Evolutionary conservation across 164 flowering plant species (phyloP).

Genomic region (Sextonia rubra): DNA sequence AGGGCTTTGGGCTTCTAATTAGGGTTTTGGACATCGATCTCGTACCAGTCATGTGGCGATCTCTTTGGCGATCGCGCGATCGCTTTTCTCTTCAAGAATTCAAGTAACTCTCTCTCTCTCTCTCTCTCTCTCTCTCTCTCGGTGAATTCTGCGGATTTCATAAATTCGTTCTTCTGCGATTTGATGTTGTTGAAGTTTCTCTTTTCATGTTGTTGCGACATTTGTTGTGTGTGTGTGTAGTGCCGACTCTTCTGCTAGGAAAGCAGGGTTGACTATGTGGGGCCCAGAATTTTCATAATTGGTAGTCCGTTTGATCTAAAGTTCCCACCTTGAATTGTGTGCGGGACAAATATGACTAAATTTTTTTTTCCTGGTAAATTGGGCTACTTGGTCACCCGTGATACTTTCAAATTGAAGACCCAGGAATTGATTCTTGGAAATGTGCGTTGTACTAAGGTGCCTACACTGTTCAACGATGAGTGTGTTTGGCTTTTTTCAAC

Average conservation of each 20-base stretch:
- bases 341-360: no score
- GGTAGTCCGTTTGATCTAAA: no score
- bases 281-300: no score
- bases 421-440: no score
- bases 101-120: neutral
- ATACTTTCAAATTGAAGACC: no score
- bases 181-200: neutral
- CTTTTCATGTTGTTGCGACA: neutral
- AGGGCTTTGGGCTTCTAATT: neutral
- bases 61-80: neutral
- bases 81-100: constrained; percentile 5
- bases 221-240: neutral
- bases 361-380: no score
- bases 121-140: neutral
- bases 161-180: no score
- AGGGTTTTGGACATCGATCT: neutral
- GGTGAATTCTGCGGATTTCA: neutral
- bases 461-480: no score
- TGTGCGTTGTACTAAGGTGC: no score
- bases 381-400: no score
- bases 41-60: constrained; percentile 1
- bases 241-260: neutral
- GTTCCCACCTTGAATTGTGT: no score
- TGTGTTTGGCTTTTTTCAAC: no score
- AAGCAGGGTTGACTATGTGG: neutral